These are phyloP conservation scores for Spatholobus suberectus DNA, from an alignment of 306 rosid genomes.

Conservation along the genomic window DNA sequence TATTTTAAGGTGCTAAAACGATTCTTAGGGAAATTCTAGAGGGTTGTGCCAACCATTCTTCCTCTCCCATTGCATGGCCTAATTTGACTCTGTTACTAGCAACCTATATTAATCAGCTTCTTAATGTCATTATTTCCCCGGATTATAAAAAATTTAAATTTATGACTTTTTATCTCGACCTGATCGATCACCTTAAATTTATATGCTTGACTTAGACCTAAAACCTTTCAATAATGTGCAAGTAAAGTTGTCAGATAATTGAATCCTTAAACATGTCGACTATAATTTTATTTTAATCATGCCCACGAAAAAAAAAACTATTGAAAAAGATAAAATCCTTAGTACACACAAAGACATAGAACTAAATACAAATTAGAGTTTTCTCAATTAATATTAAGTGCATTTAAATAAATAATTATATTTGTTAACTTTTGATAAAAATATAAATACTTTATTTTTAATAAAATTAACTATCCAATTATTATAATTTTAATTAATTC, in stretches of 20 bases:
- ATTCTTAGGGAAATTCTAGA: neutral
- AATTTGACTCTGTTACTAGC: neutral
- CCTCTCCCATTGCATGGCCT: neutral
- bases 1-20: neutral
- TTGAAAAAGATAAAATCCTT: neutral
- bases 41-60: neutral
- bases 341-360: neutral
- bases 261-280: neutral
- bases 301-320: neutral
- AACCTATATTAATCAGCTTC: neutral
- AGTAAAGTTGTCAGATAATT: neutral
- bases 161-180: neutral
- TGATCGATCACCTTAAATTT: neutral
- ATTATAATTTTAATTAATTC: neutral
- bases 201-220: neutral
- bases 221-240: neutral
- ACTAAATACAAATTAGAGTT: neutral
- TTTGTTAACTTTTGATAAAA: no score
- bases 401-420: no score
- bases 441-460: neutral
- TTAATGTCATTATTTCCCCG: conserved; percentile 7
- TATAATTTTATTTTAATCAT: neutral
- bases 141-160: neutral
- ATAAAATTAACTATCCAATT: neutral
- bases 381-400: no score